Conservation (phyloP, 306 rosid species). For the Vigna nakashimae region DNA sequence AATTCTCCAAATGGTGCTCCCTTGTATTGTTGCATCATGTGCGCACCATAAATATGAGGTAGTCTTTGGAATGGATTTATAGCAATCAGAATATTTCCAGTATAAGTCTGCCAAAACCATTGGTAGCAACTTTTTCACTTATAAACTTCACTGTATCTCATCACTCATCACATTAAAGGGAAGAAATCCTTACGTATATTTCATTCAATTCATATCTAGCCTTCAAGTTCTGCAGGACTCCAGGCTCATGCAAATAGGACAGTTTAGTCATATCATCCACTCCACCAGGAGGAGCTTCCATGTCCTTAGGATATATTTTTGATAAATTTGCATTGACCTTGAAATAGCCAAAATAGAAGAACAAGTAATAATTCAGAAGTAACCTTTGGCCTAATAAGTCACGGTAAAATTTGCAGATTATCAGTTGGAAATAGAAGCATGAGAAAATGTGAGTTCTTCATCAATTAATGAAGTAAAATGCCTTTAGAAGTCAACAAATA, state of each 20-base stretch:
- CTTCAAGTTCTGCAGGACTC: constrained; percentile 91
- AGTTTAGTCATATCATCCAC: constrained; percentile 99
- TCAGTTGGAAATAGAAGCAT: constrained; percentile 21
- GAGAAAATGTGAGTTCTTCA: constrained; percentile 20
- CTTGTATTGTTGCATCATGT: constrained; percentile 98
- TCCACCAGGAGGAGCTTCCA: constrained; percentile 94
- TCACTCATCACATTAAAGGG: constrained; percentile 38
- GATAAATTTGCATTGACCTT: constrained; percentile 76
- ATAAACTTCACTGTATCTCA: constrained; percentile 29
- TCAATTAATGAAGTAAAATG: constrained; percentile 37
- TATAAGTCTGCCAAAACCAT: constrained; percentile 77
- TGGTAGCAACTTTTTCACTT: constrained; percentile 30
- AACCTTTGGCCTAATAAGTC: constrained; percentile 40
- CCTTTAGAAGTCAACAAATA: constrained; percentile 27
- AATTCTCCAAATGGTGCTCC: constrained; percentile 97
- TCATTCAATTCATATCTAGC: constrained; percentile 92
- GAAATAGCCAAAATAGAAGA: constrained; percentile 44
- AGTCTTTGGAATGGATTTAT: constrained; percentile 98
- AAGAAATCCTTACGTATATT: constrained; percentile 72
- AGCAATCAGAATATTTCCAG: constrained; percentile 97
- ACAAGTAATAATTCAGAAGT: constrained; percentile 35
- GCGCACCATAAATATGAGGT: constrained; percentile 89
- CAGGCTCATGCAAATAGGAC: constrained; percentile 98
- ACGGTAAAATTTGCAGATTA: constrained; percentile 35
- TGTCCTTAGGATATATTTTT: constrained; percentile 78